Conservation (phyloP, 164 flowering plant genomes). For the Magnolia kwangsiensis region DNA sequence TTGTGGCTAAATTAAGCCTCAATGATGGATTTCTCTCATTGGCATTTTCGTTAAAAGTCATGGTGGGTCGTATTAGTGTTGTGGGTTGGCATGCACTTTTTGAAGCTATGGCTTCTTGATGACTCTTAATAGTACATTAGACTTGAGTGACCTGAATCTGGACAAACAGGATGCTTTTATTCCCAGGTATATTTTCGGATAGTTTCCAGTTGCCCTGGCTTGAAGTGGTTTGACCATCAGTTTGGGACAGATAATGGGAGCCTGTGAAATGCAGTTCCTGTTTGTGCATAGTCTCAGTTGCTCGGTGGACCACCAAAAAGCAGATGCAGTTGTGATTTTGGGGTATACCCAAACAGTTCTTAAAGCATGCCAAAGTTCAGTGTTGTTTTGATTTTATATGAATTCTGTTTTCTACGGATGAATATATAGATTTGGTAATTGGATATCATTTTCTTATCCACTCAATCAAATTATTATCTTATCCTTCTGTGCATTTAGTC, state of each 20-base stretch:
- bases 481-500: background rate
- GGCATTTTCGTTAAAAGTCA: background rate
- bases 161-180: background rate
- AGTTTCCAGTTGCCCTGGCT: background rate
- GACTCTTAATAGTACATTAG: background rate
- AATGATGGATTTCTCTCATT: background rate
- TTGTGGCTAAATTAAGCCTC: background rate
- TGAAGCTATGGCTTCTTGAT: background rate
- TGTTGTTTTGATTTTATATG: background rate
- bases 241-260: background rate
- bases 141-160: background rate
- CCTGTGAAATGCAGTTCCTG: background rate
- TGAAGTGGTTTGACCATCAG: background rate
- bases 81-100: background rate
- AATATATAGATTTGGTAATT: no score
- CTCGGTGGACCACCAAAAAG: background rate
- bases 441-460: background rate
- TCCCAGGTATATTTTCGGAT: background rate
- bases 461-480: background rate
- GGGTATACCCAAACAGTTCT: background rate
- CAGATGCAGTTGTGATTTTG: background rate
- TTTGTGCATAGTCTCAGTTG: no score
- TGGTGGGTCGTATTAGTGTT: background rate
- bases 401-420: background rate
- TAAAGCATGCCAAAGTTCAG: background rate